A percentile compares a stretch with the other conserved stretches of the same genome.
Conservation (phyloP, 768 basidiomycete species). For the Scleroderma citrinum region DNA sequence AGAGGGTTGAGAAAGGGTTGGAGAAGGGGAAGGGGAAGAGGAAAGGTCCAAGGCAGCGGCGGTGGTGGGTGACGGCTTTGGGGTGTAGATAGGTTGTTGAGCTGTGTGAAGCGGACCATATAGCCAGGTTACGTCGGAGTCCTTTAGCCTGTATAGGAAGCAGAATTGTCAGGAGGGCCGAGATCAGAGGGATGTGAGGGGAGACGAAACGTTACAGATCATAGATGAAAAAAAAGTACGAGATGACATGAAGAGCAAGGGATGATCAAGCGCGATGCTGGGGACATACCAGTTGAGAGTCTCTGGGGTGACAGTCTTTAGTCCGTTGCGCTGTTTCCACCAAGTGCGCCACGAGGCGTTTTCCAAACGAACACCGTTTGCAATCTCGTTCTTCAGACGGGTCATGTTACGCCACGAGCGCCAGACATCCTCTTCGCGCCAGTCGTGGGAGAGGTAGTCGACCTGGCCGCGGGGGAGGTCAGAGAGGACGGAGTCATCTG, state of each 20-base stretch:
- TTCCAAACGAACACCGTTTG: slow-evolving; percentile 90
- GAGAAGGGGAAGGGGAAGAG: slow-evolving; percentile 28
- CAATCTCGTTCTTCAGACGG: slow-evolving; percentile 95
- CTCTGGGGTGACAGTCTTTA: slow-evolving; percentile 93
- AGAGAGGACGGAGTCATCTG: slow-evolving; percentile 78
- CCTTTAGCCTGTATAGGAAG: slow-evolving; percentile 74
- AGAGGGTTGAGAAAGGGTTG: slow-evolving; percentile 1
- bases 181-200: not conserved
- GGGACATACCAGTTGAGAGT: slow-evolving; percentile 89
- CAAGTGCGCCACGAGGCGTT: slow-evolving; percentile 99
- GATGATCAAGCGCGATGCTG: not conserved
- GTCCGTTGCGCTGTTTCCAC: slow-evolving; percentile 98
- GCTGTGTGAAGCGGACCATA: slow-evolving; percentile 96
- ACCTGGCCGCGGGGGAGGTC: slow-evolving; percentile 89
- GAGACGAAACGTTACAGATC: slow-evolving; percentile 1
- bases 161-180: slow-evolving; percentile 9
- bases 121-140: slow-evolving; percentile 98
- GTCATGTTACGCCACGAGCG: slow-evolving; percentile 99
- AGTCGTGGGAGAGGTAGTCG: slow-evolving; percentile 96
- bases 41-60: slow-evolving; percentile 34
- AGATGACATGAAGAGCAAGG: not conserved
- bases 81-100: slow-evolving; percentile 73
- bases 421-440: slow-evolving; percentile 98
- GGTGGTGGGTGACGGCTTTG: slow-evolving; percentile 33
- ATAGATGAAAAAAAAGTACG: slow-evolving; percentile 1